These are phyloP conservation scores for Aeschynomene evenia DNA, from an alignment of 306 rosid genomes.

Conservation along the genomic window DNA sequence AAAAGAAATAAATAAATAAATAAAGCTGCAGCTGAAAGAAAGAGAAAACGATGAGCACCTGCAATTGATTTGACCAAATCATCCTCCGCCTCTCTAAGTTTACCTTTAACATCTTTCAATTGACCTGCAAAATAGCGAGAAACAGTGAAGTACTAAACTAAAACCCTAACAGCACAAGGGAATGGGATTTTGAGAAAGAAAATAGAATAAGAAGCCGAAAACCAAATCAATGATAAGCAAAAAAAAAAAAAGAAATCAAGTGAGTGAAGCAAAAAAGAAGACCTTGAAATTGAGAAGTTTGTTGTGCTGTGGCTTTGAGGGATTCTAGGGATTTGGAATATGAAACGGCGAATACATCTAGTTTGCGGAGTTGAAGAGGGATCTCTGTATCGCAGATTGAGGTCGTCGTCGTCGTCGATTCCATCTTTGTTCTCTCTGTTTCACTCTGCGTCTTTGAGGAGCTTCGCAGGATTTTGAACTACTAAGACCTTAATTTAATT, in stretches of 20 bases:
- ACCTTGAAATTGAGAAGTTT: constrained; percentile 57
- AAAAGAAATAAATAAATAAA: not conserved
- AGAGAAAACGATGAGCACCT: constrained; percentile 39
- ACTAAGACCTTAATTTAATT: not conserved
- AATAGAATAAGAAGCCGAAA: constrained; percentile 8
- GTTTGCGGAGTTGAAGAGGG: constrained; percentile 36
- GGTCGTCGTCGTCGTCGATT: constrained; percentile 41
- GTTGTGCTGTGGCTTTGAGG: constrained; percentile 34
- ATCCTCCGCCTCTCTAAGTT: constrained; percentile 73
- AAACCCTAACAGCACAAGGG: constrained; percentile 12
- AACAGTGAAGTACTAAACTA: not conserved
- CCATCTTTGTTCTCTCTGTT: constrained; percentile 38
- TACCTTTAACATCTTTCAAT: constrained; percentile 49
- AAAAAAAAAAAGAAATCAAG: not conserved
- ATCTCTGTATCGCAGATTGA: constrained; percentile 46
- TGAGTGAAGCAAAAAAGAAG: not conserved
- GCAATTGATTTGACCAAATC: constrained; percentile 80
- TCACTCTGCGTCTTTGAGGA: not conserved
- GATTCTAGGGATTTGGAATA: constrained; percentile 43
- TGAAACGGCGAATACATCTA: constrained; percentile 42
- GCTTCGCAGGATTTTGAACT: not conserved
- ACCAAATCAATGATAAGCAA: constrained; percentile 35
- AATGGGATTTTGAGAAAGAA: not conserved
- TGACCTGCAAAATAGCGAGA: constrained; percentile 38
- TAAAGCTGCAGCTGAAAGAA: not conserved